Base-by-base conservation (phyloP, 2,329 filamentous ascomycete genomes). In the Fusarium nematophilum region DNA sequence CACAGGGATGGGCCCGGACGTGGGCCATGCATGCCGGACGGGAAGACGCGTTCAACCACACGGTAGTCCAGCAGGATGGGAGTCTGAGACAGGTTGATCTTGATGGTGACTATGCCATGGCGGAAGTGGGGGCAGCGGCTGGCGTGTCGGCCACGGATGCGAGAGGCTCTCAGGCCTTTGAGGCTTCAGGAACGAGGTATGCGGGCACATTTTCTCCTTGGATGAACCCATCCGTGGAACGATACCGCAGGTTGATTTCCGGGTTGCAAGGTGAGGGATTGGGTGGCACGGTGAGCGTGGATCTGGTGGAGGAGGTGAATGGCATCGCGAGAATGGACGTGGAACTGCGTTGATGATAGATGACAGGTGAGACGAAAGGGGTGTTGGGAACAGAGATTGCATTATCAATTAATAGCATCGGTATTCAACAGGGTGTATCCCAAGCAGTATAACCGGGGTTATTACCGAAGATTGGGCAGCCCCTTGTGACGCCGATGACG, bases 241-340 rank as follows among this genome's bases (percentile, higher is more conserved):
- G 50, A 53, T 59, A 62, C 36, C 44, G 52, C 42, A 53, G 47
- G 39, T 45, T 60, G 14, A 40, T 56, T 43, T 51, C 53, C 27
- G 65, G 55, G 26, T 59, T 56, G 43, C 45, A 51, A 42, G 55
- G 42, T 42, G 52, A 55, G 7, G 55, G 58, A 31, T 61, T 59
- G 57, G 68, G 61, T 30, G 64, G 66, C 23, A 68, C 57, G 11
- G 51, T 70, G 23, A 68, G 62, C 30, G 56, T 70, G 45, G 72
- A 73, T 54, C 51, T 76, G 33, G 70, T 76, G 11, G 74, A 75
- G 55, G 72, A 76, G 44, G 46, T 74, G 17, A 70, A 65, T n/a
- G 74, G 73, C 9, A 71, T 78, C 49, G 68, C 72, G 25, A 71
- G 74, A 59, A 68, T 80, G 40, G 73, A 78, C 52, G 65, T 78